phyloP scores from a whole-genome alignment of 2,329 filamentous ascomycete species.

The Verticillium albo-atrum region DNA sequence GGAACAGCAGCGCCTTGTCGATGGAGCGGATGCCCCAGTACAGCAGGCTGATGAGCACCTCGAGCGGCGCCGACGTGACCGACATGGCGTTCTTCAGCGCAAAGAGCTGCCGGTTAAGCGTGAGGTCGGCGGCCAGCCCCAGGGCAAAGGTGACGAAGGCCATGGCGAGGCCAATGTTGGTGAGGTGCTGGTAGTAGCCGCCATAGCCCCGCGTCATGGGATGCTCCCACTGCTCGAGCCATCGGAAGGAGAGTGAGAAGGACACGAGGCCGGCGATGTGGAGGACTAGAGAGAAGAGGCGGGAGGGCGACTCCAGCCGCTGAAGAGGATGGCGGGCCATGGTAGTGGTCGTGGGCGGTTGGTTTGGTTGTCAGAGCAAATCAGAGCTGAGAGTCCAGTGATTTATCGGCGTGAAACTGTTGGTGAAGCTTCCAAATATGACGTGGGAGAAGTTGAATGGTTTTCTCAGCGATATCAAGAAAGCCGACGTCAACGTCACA shows the following conservation, averaged over 20 bases:
- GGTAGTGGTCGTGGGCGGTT: constrained; percentile 9
- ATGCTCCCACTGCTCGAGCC: constrained; percentile 44
- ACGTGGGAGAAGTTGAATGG: background rate
- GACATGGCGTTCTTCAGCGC: constrained; percentile 62
- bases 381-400: too few species aligned
- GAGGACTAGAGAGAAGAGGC: constrained; percentile 55
- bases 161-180: constrained; percentile 64
- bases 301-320: constrained; percentile 60
- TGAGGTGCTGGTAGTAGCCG: constrained; percentile 67
- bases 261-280: constrained; percentile 52
- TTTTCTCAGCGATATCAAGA: background rate
- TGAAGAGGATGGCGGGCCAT: constrained; percentile 59
- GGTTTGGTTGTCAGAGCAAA: too few species aligned
- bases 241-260: constrained; percentile 49
- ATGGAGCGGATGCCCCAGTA: constrained; percentile 67
- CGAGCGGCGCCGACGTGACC: constrained; percentile 62
- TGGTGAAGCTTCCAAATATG: too few species aligned
- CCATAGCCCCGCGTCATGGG: constrained; percentile 57
- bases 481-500: background rate
- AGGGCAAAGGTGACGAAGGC: constrained; percentile 56
- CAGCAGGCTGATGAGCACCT: constrained; percentile 65
- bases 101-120: constrained; percentile 55
- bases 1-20: constrained; percentile 47
- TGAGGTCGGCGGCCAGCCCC: constrained; percentile 62
- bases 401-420: too few species aligned